phyloP scores from a whole-genome alignment of 73 alveolate species.

The Paramecium bursaria region DNA sequence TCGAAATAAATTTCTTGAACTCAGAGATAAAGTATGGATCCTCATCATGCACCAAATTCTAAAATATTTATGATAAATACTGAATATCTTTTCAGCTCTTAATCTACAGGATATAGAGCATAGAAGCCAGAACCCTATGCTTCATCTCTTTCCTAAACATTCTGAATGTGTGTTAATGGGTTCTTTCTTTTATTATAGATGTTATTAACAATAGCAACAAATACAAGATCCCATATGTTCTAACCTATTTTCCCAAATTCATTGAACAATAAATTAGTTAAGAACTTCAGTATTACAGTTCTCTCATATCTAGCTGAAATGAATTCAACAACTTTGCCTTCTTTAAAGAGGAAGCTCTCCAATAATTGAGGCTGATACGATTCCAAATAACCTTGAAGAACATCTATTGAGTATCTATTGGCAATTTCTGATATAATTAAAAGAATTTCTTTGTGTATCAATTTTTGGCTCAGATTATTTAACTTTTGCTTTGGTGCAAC shows the following conservation, averaged over 20 bases:
- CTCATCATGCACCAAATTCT: no score
- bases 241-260: background rate
- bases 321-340: background rate
- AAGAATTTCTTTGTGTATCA: slow-evolving; percentile 30
- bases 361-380: background rate
- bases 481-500: slow-evolving; percentile 30
- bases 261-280: background rate
- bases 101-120: no score
- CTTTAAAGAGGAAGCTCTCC: slow-evolving; percentile 29
- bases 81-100: no score
- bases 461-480: slow-evolving; percentile 25
- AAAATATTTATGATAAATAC: no score
- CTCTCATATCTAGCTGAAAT: slow-evolving; percentile 37
- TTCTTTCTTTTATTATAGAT: background rate
- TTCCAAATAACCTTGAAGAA: background rate
- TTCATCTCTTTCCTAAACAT: no score
- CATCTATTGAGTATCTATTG: background rate
- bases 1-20: no score
- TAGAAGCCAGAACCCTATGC: no score
- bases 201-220: slow-evolving; percentile 17
- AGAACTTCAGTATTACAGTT: slow-evolving; percentile 16
- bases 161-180: no score
- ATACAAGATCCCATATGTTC: background rate
- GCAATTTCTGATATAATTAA: background rate
- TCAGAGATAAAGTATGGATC: no score